These are phyloP conservation scores for Saccharomycopsis sp. DNA, from an alignment of 805 yeast genomes.

Conservation along the genomic window DNA sequence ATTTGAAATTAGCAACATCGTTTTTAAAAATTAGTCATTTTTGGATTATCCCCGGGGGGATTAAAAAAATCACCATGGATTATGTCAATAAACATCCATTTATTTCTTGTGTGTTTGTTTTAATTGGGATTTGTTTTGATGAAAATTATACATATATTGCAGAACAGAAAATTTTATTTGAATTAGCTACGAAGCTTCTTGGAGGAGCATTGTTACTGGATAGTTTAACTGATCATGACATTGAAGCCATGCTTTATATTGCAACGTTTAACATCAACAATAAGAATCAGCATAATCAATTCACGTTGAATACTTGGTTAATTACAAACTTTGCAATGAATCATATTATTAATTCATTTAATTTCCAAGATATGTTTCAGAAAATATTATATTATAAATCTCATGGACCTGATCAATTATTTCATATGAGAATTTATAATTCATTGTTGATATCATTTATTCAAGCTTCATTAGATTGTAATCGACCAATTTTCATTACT, in stretches of 20 bases:
- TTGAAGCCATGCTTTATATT: constrained; percentile 52
- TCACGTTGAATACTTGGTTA: constrained; percentile 46
- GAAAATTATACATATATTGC: constrained; percentile 42
- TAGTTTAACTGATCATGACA: constrained; percentile 51
- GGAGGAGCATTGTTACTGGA: constrained; percentile 44
- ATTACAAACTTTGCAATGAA: constrained; percentile 46
- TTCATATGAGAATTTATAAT: constrained; percentile 48
- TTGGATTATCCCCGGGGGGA: constrained; percentile 59
- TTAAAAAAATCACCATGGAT: constrained; percentile 38
- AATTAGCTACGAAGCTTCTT: constrained; percentile 42
- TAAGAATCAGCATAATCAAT: constrained; percentile 38
- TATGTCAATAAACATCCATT: constrained; percentile 48
- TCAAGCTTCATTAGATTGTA: constrained; percentile 43
- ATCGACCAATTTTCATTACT: constrained; percentile 38
- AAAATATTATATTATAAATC: constrained; percentile 28
- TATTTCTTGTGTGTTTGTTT: constrained; percentile 46
- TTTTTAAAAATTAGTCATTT: constrained; percentile 48
- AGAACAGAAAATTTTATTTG: constrained; percentile 41
- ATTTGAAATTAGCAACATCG: constrained; percentile 38
- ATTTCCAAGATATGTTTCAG: constrained; percentile 35
- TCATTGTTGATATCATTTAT: constrained; percentile 46
- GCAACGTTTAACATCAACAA: constrained; percentile 48
- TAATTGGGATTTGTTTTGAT: constrained; percentile 50
- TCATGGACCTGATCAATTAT: constrained; percentile 37
- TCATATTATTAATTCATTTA: constrained; percentile 41